These are phyloP conservation scores for Pelargonium fulgidum DNA, from an alignment of 441 rosid species.

Conservation along the genomic window DNA sequence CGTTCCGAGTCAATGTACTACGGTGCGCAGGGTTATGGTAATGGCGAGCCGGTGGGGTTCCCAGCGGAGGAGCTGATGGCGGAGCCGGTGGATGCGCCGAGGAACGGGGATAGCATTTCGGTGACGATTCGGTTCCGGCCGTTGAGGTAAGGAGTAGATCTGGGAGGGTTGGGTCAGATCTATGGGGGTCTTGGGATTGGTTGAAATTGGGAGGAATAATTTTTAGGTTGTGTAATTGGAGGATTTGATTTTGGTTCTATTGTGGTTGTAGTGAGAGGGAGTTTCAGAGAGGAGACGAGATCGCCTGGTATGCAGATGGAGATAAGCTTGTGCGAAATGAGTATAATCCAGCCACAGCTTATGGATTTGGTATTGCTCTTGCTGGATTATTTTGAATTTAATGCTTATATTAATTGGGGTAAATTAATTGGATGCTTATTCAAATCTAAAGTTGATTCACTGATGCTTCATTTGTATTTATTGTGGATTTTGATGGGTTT, in stretches of 20 bases:
- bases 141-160: constrained; percentile 82
- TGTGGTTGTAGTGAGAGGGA: constrained; percentile 65
- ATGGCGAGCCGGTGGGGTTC: constrained; percentile 46
- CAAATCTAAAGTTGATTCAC: neutral
- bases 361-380: constrained; percentile 65
- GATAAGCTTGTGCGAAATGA: constrained; percentile 85
- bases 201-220: constrained; percentile 15
- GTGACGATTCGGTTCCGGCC: constrained; percentile 97
- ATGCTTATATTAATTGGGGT: neutral
- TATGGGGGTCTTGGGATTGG: constrained; percentile 17
- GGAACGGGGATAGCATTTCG: constrained; percentile 82
- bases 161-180: constrained; percentile 49
- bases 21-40: constrained; percentile 39
- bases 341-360: constrained; percentile 76
- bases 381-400: neutral
- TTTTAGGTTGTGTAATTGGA: constrained; percentile 15
- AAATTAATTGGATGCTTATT: constrained; percentile 6
- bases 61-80: constrained; percentile 60
- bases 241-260: constrained; percentile 13
- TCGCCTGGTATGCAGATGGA: constrained; percentile 94
- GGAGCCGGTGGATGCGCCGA: constrained; percentile 54
- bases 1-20: constrained; percentile 45
- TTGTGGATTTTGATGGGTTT: constrained; percentile 9
- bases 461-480: neutral
- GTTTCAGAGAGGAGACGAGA: constrained; percentile 91